A percentile compares a stretch with the other conserved stretches of the same genome.
Conservation (phyloP, 345 rosid species). For the Salix arbutifolia region DNA sequence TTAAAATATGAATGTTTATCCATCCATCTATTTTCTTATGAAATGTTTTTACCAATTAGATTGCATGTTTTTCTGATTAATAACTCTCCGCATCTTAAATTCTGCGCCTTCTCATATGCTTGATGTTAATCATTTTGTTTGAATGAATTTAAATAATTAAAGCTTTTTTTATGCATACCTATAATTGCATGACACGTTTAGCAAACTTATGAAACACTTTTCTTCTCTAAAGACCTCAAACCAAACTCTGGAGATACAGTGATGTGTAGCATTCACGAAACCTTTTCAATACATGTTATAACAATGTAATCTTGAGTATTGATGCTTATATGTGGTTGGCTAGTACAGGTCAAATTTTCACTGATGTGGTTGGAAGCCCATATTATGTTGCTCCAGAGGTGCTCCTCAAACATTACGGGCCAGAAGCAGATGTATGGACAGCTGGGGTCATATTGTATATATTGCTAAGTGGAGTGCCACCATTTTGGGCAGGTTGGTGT, state of each 20-base stretch:
- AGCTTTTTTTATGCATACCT: background rate
- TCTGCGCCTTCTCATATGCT: background rate
- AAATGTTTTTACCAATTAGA: background rate
- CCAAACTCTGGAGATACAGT: background rate
- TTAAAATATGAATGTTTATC: too few relatives aligned
- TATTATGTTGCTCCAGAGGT: constrained; percentile 98
- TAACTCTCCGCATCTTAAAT: background rate
- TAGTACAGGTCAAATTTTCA: constrained; percentile 71
- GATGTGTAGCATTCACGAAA: background rate
- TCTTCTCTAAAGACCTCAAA: background rate
- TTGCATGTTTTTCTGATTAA: background rate
- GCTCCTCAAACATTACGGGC: constrained; percentile 86
- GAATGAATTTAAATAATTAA: background rate
- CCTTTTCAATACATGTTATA: background rate
- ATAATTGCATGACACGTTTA: background rate
- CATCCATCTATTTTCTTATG: background rate
- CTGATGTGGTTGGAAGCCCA: constrained; percentile 97
- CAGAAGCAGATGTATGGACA: constrained; percentile 98
- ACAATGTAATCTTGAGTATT: background rate
- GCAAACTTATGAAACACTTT: background rate
- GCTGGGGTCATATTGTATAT: constrained; percentile 95
- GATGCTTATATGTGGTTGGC: constrained; percentile 12
- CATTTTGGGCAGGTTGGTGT: constrained; percentile 93
- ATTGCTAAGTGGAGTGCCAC: constrained; percentile 96
- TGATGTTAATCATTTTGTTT: background rate